phyloP scores from a whole-genome alignment of 1,139 yeast species.

The Candida glucosophila region DNA sequence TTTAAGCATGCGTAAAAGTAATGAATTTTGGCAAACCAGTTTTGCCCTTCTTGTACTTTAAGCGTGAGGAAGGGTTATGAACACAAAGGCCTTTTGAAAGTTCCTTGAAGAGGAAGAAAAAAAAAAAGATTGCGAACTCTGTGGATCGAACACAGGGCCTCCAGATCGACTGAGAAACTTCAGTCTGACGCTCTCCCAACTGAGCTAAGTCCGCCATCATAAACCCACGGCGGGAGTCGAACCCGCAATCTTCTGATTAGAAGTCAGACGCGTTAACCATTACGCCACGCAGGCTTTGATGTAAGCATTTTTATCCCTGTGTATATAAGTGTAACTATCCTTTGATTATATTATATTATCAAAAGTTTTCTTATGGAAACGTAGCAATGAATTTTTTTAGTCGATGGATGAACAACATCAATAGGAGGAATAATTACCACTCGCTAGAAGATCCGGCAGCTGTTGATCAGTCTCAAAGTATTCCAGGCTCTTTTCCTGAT shows the following conservation, averaged over 20 bases:
- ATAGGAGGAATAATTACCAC: too few species aligned
- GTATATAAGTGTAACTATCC: too few species aligned
- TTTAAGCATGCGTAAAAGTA: too few species aligned
- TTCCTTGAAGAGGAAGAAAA: background rate
- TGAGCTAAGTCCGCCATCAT: constrained; percentile 40
- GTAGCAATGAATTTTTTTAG: background rate
- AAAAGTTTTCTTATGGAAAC: background rate
- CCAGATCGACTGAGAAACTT: constrained; percentile 53
- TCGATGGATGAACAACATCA: background rate
- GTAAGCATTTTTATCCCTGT: background rate
- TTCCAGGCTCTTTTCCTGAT: constrained; percentile 1
- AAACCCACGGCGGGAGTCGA: constrained; percentile 26
- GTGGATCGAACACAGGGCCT: constrained; percentile 56
- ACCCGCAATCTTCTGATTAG: constrained; percentile 26
- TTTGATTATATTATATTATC: too few species aligned
- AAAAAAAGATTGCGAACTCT: constrained; percentile 31
- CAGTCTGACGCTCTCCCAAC: constrained; percentile 90
- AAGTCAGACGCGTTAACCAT: constrained; percentile 25
- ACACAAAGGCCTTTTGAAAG: background rate
- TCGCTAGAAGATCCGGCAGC: too few species aligned
- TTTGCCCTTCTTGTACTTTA: too few species aligned
- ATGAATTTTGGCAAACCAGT: too few species aligned
- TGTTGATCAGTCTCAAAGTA: background rate
- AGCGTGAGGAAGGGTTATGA: too few species aligned
- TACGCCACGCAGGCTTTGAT: constrained; percentile 18